A percentile compares a stretch with the other conserved stretches of the same genome.
These are phyloP conservation scores for Termitomyces titanicus DNA, from an alignment of 768 basidiomycete genomes.

Conservation along the genomic window DNA sequence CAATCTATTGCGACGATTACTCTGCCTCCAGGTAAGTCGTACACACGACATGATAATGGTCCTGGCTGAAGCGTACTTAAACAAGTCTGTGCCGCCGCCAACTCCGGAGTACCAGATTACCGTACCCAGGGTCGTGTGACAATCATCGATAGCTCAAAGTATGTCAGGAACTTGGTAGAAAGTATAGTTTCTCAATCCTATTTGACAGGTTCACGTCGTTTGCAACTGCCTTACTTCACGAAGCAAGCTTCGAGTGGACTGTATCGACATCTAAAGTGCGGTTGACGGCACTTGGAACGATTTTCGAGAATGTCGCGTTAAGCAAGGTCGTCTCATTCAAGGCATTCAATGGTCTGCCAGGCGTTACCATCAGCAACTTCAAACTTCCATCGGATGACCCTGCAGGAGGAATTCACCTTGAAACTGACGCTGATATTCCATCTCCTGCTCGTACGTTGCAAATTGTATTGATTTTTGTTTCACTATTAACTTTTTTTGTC, in stretches of 20 bases:
- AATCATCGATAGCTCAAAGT: constrained; percentile 52
- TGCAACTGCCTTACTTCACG: constrained; percentile 63
- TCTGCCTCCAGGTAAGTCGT: constrained; percentile 49
- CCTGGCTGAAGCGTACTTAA: neutral
- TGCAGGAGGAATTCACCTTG: constrained; percentile 66
- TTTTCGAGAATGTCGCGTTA: constrained; percentile 62
- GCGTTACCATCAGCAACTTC: constrained; percentile 70
- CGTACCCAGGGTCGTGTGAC: constrained; percentile 45
- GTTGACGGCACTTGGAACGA: constrained; percentile 61
- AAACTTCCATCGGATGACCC: constrained; percentile 64
- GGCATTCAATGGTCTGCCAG: constrained; percentile 69
- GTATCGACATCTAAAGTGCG: constrained; percentile 64
- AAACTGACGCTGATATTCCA: constrained; percentile 63
- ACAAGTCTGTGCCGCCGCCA: constrained; percentile 64
- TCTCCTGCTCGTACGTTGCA: constrained; percentile 56
- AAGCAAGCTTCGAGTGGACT: constrained; percentile 63
- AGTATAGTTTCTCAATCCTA: neutral
- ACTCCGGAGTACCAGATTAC: constrained; percentile 64
- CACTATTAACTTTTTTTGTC: constrained; percentile 17
- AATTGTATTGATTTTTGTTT: neutral
- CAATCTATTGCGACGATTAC: constrained; percentile 58
- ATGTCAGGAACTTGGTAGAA: constrained; percentile 18
- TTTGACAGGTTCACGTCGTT: constrained; percentile 56
- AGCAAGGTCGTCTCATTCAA: constrained; percentile 60
- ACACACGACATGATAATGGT: neutral